These are phyloP conservation scores for Paraurostyla sp. DNA, from an alignment of 73 alveolate species.

Conservation along the genomic window DNA sequence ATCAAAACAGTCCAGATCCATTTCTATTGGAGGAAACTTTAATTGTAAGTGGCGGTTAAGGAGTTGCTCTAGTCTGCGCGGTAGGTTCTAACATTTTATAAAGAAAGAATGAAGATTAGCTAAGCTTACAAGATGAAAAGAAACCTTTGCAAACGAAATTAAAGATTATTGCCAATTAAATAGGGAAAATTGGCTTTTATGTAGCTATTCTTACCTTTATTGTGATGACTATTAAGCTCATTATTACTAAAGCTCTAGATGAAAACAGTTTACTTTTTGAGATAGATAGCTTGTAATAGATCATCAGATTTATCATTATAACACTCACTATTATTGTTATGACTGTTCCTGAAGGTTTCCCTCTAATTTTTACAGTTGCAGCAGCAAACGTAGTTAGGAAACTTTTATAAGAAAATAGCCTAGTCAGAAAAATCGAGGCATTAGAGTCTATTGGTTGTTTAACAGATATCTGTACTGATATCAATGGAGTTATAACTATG, in stretches of 20 bases:
- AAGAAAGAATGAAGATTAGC: constrained; percentile 78
- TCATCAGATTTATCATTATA: constrained; percentile 81
- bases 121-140: too few species aligned
- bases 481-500: constrained; percentile 90
- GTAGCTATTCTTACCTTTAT: constrained; percentile 84
- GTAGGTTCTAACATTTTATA: constrained; percentile 89
- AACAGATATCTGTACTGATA: constrained; percentile 84
- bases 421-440: constrained; percentile 90
- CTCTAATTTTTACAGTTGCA: constrained; percentile 96
- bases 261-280: neutral
- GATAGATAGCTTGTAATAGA: constrained; percentile 30
- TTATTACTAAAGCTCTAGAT: neutral
- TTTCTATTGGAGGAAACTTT: too few species aligned
- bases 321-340: constrained; percentile 92
- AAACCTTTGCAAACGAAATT: constrained; percentile 91
- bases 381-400: constrained; percentile 94
- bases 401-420: constrained; percentile 92
- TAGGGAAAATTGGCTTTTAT: constrained; percentile 89
- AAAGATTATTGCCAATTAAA: constrained; percentile 82
- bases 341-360: constrained; percentile 98
- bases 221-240: constrained; percentile 81
- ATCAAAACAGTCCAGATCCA: too few species aligned
- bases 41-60: too few species aligned
- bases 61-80: constrained; percentile 87
- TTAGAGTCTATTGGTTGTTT: constrained; percentile 95